Percentiles rank a stretch among this genome's conserved stretches.
phyloP scores from a whole-genome alignment of 169 alveolate species.

The Neospora caninum region DNA sequence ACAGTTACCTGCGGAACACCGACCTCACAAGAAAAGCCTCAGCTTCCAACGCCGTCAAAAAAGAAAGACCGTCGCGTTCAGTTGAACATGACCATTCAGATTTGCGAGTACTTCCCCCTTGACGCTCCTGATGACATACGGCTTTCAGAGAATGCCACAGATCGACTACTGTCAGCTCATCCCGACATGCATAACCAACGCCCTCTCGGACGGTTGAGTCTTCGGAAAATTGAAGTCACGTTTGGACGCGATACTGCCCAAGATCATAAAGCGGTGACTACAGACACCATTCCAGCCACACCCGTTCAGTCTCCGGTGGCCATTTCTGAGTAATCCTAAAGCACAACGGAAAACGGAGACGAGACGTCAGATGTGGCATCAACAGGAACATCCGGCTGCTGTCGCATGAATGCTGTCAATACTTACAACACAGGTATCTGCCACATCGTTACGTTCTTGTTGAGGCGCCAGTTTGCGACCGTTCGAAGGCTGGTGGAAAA shows the following conservation, averaged over 20 bases:
- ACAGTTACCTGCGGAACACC: background rate
- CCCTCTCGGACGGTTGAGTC: constrained; percentile 17
- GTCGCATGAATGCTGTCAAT: too few relatives aligned
- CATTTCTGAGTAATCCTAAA: too few relatives aligned
- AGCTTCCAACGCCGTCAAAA: background rate
- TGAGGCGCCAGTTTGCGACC: too few relatives aligned
- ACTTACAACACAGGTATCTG: too few relatives aligned
- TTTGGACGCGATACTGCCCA: background rate
- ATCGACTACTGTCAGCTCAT: background rate
- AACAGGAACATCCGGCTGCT: too few relatives aligned
- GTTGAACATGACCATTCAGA: background rate
- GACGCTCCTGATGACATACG: background rate
- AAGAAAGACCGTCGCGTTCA: background rate
- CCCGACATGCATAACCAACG: background rate
- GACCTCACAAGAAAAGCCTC: background rate
- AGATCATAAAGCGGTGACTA: background rate
- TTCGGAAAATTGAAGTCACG: background rate
- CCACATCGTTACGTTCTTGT: too few relatives aligned
- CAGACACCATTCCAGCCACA: background rate
- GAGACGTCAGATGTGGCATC: too few relatives aligned
- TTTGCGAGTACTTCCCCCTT: constrained; percentile 9
- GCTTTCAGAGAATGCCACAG: background rate
- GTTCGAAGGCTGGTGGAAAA: too few relatives aligned
- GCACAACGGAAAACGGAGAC: too few relatives aligned
- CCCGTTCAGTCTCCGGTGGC: background rate